Evolutionary conservation across 164 flowering plant species (phyloP).

Genomic region (Vitis cinerea): DNA sequence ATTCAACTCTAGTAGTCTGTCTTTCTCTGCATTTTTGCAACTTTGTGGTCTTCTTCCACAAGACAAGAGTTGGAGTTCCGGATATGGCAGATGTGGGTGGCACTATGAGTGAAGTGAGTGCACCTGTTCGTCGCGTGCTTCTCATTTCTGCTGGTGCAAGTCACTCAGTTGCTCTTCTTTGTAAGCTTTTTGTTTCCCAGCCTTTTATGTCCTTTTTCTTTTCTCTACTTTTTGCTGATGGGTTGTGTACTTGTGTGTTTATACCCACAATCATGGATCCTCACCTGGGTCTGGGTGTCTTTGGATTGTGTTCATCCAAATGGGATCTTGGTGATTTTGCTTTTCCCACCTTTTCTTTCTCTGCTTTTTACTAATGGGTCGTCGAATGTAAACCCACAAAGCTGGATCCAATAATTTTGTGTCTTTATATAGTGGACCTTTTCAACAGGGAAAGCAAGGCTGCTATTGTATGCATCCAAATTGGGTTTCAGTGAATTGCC

Average conservation of each 20-base stretch:
- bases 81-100: constrained; percentile 23
- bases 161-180: constrained; percentile 87
- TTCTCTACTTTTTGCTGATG: neutral
- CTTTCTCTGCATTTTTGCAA: too few species aligned
- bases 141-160: constrained; percentile 95
- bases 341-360: neutral
- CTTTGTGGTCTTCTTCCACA: neutral
- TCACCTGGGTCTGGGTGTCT: too few species aligned
- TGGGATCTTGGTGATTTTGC: too few species aligned
- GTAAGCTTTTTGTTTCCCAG: constrained; percentile 35
- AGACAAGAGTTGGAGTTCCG: constrained; percentile 5
- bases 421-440: too few species aligned
- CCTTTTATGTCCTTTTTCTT: neutral
- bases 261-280: too few species aligned
- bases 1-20: too few species aligned
- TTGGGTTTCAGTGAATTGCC: too few species aligned
- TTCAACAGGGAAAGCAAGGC: too few species aligned
- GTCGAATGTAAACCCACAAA: too few species aligned
- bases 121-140: constrained; percentile 49
- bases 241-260: neutral
- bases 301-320: too few species aligned
- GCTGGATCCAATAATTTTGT: too few species aligned
- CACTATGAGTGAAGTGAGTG: constrained; percentile 13
- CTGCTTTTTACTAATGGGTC: neutral
- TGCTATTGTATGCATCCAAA: too few species aligned